Percentiles rank a stretch among this genome's conserved stretches.
Conservation (phyloP, 2,329 filamentous ascomycete species). For the Grosmannia serpens region DNA sequence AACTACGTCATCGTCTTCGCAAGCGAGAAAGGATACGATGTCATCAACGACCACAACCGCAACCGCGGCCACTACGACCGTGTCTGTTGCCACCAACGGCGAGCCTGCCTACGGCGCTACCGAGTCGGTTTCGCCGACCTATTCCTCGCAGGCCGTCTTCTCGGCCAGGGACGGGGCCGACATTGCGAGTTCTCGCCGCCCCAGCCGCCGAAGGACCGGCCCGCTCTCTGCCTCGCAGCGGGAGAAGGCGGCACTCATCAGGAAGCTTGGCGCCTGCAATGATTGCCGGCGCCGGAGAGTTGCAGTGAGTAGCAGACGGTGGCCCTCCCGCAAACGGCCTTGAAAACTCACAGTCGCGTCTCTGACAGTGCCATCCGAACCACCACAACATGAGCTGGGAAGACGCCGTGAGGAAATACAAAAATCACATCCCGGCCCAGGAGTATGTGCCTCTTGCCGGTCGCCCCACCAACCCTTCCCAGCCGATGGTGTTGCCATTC, state of each 20-base stretch:
- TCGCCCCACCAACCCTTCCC: constrained; percentile 30
- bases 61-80: constrained; percentile 32
- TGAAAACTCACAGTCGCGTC: neutral
- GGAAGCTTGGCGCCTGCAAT: constrained; percentile 45
- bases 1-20: constrained; percentile 18
- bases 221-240: constrained; percentile 46
- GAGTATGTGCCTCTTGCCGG: constrained; percentile 29
- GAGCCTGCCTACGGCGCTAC: constrained; percentile 37
- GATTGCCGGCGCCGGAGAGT: constrained; percentile 46
- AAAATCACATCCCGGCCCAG: constrained; percentile 39
- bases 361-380: constrained; percentile 41
- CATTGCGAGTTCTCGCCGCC: constrained; percentile 39
- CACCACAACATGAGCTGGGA: constrained; percentile 53
- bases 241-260: constrained; percentile 46
- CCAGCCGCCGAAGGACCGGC: constrained; percentile 47
- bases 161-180: constrained; percentile 44
- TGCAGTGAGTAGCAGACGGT: constrained; percentile 35
- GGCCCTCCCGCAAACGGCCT: too few relatives aligned
- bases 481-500: constrained; percentile 26
- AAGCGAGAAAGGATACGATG: constrained; percentile 35
- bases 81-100: constrained; percentile 34
- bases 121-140: constrained; percentile 35
- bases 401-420: constrained; percentile 43
- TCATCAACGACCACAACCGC: constrained; percentile 42
- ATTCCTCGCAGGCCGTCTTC: constrained; percentile 38